Evolutionary conservation across 169 alveolate genomes (phyloP), one percentile per base, ranked within the genome.

Genomic region (Cryptosporidium muris): DNA sequence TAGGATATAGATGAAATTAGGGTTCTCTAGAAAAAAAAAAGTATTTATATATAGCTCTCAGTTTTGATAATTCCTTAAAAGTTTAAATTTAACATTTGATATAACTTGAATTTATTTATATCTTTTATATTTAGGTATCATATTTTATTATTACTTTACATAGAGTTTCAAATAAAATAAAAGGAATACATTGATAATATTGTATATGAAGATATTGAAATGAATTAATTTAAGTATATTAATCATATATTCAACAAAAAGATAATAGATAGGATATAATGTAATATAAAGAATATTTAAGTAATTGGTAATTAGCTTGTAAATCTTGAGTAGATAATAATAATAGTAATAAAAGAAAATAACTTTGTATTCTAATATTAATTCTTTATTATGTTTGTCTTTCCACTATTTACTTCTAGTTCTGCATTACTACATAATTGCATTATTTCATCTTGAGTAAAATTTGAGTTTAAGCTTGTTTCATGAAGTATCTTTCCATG

Each of bases 401-500:
- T 36, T 9, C 25, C 4, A 9, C 5, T 51, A 4, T 45, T 37
- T 2, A 14, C 25, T 6, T 66, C 81, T n/a, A 51, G 4, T 11
- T 74, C 85, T 2, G 85, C 85, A 60, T 38, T 56, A 7, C 49
- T 52, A n/a, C 54, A 74, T 38, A 74, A 63, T 12, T 74, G 85
- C n/a, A 74, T 37, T 68, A 74, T 74, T 40, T 34, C 25, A 25
- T 74, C 68, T 52, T 74, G 85, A 5, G 85, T 43, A 40, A 74
- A 74, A 4, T 58, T 58, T 5, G 74, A 60, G 12, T 12, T 49
- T 14, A 74, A 49, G 8, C 36, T 47, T 4, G 66, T 48, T 38
- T 74, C 85, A 4, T 58, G 80, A 3, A 88, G 62, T n/a, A 90
- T 81, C 42, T 65, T 89, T 11, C 93, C 93, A 2, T 85, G 82